These are phyloP conservation scores for Aspergillus niger DNA, from an alignment of 2,329 filamentous ascomycete species.

Conservation along the genomic window DNA sequence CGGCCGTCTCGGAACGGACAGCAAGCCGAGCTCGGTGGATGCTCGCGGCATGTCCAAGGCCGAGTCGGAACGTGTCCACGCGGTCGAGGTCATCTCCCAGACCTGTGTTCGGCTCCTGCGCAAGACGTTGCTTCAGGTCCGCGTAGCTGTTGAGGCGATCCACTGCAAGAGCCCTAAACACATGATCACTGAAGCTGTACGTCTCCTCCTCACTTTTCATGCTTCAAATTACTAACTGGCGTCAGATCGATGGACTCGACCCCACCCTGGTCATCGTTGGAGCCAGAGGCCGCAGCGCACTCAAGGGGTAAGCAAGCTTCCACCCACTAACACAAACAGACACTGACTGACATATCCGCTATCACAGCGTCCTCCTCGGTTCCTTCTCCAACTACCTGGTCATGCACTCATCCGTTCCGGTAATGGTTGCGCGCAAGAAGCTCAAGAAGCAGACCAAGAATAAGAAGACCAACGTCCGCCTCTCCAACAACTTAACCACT, in stretches of 20 bases:
- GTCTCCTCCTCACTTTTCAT: slow-evolving; percentile 28
- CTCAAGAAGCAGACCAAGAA: slow-evolving; percentile 79
- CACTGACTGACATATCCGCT: not conserved
- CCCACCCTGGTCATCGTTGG: slow-evolving; percentile 93
- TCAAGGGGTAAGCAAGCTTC: slow-evolving; percentile 73
- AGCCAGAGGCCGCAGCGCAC: slow-evolving; percentile 82
- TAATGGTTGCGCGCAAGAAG: slow-evolving; percentile 95
- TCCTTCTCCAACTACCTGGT: slow-evolving; percentile 98
- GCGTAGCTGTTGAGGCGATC: slow-evolving; percentile 91
- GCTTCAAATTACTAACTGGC: not conserved
- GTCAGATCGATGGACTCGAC: slow-evolving; percentile 79
- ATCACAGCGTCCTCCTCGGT: slow-evolving; percentile 77
- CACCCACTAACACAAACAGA: too few relatives aligned
- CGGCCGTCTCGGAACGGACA: slow-evolving; percentile 40
- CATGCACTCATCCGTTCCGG: slow-evolving; percentile 92
- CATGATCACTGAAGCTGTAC: slow-evolving; percentile 85
- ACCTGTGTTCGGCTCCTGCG: slow-evolving; percentile 81
- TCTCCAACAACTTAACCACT: slow-evolving; percentile 79
- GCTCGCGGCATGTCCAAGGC: slow-evolving; percentile 58
- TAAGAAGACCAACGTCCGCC: slow-evolving; percentile 67
- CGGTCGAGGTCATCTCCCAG: slow-evolving; percentile 81
- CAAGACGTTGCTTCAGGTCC: slow-evolving; percentile 89
- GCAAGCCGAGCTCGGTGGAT: slow-evolving; percentile 49
- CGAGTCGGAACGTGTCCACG: slow-evolving; percentile 77
- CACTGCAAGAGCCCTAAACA: slow-evolving; percentile 98